phyloP scores from a whole-genome alignment of 2,329 filamentous ascomycete species.

The Fusarium sororula region DNA sequence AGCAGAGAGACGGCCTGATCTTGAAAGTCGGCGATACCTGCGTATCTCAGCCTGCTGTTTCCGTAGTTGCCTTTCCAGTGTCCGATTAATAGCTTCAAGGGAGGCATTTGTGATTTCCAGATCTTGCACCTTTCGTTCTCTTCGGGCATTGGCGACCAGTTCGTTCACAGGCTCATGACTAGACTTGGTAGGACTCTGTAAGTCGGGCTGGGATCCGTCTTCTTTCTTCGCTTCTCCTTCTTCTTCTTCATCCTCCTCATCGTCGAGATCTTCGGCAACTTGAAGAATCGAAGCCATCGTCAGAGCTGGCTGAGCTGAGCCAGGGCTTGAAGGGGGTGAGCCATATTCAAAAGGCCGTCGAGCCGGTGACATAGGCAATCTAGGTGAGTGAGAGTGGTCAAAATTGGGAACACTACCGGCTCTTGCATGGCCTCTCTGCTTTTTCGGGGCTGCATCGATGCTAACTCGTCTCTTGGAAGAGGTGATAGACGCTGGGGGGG shows the following conservation, averaged over 20 bases:
- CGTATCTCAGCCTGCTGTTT: constrained; percentile 91
- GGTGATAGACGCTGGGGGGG: constrained; percentile 42
- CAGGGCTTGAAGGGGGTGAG: constrained; percentile 50
- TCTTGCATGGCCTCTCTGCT: constrained; percentile 52
- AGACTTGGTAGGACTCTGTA: constrained; percentile 68
- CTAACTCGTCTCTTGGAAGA: constrained; percentile 54
- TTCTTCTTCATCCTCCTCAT: constrained; percentile 48
- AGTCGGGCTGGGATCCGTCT: constrained; percentile 46
- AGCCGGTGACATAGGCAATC: constrained; percentile 45
- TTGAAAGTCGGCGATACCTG: constrained; percentile 84
- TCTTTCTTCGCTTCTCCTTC: constrained; percentile 43
- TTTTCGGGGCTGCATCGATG: constrained; percentile 51
- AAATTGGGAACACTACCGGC: constrained; percentile 51
- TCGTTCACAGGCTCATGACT: constrained; percentile 72
- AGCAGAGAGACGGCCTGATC: constrained; percentile 76
- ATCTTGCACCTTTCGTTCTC: constrained; percentile 94
- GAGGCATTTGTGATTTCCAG: constrained; percentile 97
- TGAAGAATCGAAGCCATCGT: constrained; percentile 66
- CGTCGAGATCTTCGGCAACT: constrained; percentile 61
- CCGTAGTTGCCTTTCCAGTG: constrained; percentile 87
- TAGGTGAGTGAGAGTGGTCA: constrained; percentile 50
- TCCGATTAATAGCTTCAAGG: constrained; percentile 92
- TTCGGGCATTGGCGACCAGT: constrained; percentile 84
- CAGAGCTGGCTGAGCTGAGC: constrained; percentile 48
- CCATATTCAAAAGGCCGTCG: constrained; percentile 48